These are phyloP conservation scores for Platanthera zijinensis DNA, from an alignment of 106 monocot species.

Conservation along the genomic window DNA sequence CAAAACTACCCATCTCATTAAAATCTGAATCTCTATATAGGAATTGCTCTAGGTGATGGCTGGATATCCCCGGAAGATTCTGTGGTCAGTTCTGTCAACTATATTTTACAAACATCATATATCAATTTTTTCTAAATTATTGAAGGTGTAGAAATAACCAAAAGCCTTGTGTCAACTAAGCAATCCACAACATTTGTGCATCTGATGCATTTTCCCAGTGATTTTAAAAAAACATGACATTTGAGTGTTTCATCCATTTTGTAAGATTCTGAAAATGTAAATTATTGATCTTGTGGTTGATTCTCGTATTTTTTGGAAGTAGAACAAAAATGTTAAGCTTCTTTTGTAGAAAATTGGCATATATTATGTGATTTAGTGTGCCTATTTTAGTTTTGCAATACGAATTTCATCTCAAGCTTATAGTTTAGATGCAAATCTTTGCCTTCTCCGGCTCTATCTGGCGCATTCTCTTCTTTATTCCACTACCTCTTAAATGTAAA, in stretches of 20 bases:
- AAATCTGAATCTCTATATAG: slow-evolving; percentile 12
- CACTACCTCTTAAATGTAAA: background rate
- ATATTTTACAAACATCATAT: too few relatives aligned
- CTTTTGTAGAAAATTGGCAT: background rate
- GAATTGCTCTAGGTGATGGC: slow-evolving; percentile 54
- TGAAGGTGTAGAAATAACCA: too few relatives aligned
- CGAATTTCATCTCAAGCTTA: slow-evolving; percentile 84
- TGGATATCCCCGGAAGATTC: slow-evolving; percentile 78
- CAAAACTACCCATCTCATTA: background rate
- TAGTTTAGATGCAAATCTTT: slow-evolving; percentile 98
- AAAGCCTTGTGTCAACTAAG: too few relatives aligned
- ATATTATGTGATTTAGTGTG: background rate
- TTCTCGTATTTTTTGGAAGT: background rate
- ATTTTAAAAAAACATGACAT: background rate
- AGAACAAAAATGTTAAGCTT: background rate
- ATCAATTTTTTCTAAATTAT: too few relatives aligned
- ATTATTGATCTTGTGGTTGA: background rate
- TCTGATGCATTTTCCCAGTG: background rate
- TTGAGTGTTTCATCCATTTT: background rate
- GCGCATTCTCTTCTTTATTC: slow-evolving; percentile 14
- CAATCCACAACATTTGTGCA: too few relatives aligned
- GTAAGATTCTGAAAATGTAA: background rate
- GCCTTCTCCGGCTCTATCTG: slow-evolving; percentile 97
- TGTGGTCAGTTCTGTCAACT: slow-evolving; percentile 32
- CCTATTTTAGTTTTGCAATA: background rate